Percentiles rank a stretch among this genome's conserved stretches.
Conservation (phyloP, 2,329 filamentous ascomycete genomes). For the Penicillium sp. region DNA sequence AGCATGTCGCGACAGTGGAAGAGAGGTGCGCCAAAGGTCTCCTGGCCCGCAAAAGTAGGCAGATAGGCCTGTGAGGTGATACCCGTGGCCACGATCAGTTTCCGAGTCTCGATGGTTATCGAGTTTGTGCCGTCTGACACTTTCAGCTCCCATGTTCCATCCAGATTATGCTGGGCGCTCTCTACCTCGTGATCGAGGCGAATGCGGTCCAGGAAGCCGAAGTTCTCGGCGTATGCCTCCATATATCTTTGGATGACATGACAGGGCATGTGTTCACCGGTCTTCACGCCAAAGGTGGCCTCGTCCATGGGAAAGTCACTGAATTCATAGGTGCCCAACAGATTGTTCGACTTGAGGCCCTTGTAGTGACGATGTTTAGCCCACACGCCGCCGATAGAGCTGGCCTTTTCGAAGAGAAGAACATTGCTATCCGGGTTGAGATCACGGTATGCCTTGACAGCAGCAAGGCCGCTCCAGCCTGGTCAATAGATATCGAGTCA, state of each 20-base stretch:
- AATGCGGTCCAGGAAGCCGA: constrained; percentile 48
- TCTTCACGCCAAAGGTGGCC: constrained; percentile 47
- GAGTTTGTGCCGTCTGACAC: constrained; percentile 13
- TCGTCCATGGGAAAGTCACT: constrained; percentile 67
- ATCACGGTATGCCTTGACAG: constrained; percentile 59
- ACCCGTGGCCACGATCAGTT: constrained; percentile 60
- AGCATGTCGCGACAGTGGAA: constrained; percentile 56
- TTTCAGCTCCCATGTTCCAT: constrained; percentile 36
- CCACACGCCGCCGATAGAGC: constrained; percentile 66
- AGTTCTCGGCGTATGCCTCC: constrained; percentile 51
- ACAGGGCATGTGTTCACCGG: constrained; percentile 58
- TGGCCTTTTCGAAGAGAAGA: constrained; percentile 54
- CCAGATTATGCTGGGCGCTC: constrained; percentile 41
- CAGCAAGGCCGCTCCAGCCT: constrained; percentile 56
- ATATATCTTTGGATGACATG: constrained; percentile 55
- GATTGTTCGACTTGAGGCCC: constrained; percentile 68
- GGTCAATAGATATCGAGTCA: constrained; percentile 32
- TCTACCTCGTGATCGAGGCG: constrained; percentile 51
- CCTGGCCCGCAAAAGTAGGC: constrained; percentile 49
- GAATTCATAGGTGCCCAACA: constrained; percentile 68
- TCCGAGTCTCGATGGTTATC: constrained; percentile 33
- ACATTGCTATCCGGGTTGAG: constrained; percentile 56
- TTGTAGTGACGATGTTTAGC: constrained; percentile 61
- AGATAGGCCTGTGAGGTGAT: constrained; percentile 56
- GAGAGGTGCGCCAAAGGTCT: constrained; percentile 50